phyloP scores from a whole-genome alignment of 352 stramenopile species.

The Pythium rishiriense region DNA sequence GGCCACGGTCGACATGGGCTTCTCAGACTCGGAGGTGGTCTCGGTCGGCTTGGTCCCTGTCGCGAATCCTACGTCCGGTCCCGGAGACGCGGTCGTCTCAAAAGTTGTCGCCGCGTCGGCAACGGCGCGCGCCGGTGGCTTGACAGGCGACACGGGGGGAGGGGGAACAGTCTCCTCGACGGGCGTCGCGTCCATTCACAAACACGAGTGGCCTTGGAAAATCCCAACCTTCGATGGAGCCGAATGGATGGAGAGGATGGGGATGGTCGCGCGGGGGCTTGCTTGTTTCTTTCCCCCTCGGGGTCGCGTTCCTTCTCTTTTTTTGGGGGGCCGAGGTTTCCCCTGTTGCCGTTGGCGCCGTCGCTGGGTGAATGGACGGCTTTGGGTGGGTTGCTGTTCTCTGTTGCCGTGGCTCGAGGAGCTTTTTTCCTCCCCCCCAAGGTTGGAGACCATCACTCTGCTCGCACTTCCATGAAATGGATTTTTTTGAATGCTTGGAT shows the following conservation, averaged over 20 bases:
- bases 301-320: not conserved
- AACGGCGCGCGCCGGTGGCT: constrained; percentile 1
- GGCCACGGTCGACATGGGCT: constrained; percentile 2
- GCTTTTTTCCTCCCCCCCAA: not conserved
- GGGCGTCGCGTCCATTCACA: constrained; percentile 27
- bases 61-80: not conserved
- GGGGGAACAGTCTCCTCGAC: not conserved
- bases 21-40: not conserved
- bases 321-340: not conserved
- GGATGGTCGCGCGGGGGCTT: not conserved
- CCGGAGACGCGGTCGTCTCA: not conserved
- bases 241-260: not conserved
- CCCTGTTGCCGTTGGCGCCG: constrained; percentile 8
- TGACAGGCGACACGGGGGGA: constrained; percentile 6
- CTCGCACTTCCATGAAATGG: constrained; percentile 7
- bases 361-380: constrained; percentile 18
- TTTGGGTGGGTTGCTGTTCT: constrained; percentile 20
- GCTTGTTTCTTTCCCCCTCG: not conserved
- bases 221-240: too few relatives aligned
- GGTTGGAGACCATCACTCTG: constrained; percentile 25
- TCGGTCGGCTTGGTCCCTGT: not conserved
- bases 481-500: constrained; percentile 21
- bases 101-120: not conserved
- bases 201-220: too few relatives aligned
- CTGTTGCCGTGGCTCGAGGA: constrained; percentile 5